phyloP scores from a whole-genome alignment of 2,329 filamentous ascomycete genomes.

The Exutisphaerella laricina region DNA sequence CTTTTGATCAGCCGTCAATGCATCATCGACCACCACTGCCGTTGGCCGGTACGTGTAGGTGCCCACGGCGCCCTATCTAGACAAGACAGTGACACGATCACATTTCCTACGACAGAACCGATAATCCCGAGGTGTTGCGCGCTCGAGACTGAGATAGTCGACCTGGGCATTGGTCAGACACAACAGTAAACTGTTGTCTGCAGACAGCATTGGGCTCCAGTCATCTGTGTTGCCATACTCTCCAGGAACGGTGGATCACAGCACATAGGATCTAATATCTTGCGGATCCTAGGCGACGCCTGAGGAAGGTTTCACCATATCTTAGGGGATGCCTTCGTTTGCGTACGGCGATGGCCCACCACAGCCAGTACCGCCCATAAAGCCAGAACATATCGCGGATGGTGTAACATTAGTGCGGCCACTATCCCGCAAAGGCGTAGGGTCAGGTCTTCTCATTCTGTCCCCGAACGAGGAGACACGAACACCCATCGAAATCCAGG shows the following conservation, averaged over 20 bases:
- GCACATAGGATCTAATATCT: background rate
- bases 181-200: no score
- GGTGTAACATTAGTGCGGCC: conserved; percentile 20
- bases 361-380: conserved; percentile 16
- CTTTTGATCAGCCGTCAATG: background rate
- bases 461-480: conserved; percentile 13
- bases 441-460: conserved; percentile 22
- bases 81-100: background rate
- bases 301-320: no score
- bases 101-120: background rate
- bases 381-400: conserved; percentile 15
- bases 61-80: background rate
- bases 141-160: no score
- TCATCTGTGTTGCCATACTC: background rate
- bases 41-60: no score
- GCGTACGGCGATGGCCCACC: conserved; percentile 20
- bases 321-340: conserved; percentile 17
- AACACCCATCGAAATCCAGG: conserved; percentile 17
- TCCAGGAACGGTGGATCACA: background rate
- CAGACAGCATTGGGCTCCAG: background rate
- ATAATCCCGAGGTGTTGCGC: no score
- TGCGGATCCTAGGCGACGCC: no score
- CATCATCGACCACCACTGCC: background rate
- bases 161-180: no score
- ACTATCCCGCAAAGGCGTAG: conserved; percentile 18